These are phyloP conservation scores for Lagenaria siceraria DNA, from an alignment of 306 rosid genomes.

Conservation along the genomic window DNA sequence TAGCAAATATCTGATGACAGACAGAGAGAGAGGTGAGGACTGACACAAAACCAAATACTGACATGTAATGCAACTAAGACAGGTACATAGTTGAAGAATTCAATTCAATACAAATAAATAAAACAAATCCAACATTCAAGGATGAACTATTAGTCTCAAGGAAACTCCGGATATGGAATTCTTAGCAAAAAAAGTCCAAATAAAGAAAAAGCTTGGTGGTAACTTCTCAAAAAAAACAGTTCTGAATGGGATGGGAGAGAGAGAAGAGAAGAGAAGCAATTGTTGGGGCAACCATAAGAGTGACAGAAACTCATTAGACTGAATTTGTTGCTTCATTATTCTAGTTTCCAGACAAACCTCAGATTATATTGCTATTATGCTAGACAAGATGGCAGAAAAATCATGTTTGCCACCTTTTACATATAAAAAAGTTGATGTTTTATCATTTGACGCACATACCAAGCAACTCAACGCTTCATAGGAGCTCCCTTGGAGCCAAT, in stretches of 20 bases:
- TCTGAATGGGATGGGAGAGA: neutral
- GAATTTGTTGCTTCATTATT: neutral
- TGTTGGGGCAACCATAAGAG: neutral
- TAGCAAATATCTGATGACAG: constrained; percentile 70
- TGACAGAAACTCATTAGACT: neutral
- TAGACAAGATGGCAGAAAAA: neutral
- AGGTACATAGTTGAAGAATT: neutral
- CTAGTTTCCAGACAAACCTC: neutral
- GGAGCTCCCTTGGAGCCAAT: constrained; percentile 55
- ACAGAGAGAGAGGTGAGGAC: neutral
- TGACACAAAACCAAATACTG: neutral
- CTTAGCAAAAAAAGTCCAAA: neutral
- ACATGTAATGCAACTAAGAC: neutral
- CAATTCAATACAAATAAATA: neutral
- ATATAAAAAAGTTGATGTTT: neutral
- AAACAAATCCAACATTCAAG: neutral
- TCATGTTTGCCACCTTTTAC: neutral
- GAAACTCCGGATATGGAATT: neutral
- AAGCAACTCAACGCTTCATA: constrained; percentile 65
- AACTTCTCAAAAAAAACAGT: neutral
- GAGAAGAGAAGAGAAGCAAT: neutral
- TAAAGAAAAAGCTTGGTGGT: neutral
- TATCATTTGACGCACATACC: constrained; percentile 30
- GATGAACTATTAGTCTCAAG: neutral
- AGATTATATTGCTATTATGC: neutral